These are phyloP conservation scores for Leccinum rimulosum DNA, from an alignment of 768 basidiomycete species.

Conservation along the genomic window DNA sequence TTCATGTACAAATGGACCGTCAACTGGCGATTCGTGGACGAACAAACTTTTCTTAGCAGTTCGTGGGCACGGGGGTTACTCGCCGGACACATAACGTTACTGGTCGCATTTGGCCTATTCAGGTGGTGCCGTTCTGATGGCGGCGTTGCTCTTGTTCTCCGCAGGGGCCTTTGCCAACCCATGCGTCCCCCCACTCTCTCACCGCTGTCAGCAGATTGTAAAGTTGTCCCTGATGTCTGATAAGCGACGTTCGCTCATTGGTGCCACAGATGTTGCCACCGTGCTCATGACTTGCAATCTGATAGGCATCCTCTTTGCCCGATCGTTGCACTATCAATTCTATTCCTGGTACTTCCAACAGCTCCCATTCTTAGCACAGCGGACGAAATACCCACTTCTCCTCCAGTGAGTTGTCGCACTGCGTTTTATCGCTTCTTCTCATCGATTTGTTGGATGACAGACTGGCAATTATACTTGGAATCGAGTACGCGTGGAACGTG, in stretches of 20 bases:
- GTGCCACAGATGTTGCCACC: conserved; percentile 65
- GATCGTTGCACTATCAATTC: conserved; percentile 97
- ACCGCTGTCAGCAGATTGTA: conserved; percentile 62
- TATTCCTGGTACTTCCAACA: conserved; percentile 97
- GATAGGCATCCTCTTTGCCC: conserved; percentile 87
- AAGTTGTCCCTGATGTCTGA: conserved; percentile 26
- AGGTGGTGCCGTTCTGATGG: conserved; percentile 79
- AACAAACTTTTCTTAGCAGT: conserved; percentile 69
- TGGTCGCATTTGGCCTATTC: conserved; percentile 65
- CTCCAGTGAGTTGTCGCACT: conserved; percentile 51
- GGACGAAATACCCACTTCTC: conserved; percentile 58
- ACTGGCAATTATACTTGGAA: conserved; percentile 51
- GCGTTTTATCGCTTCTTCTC: not conserved
- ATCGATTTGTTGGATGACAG: conserved; percentile 36
- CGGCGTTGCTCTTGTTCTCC: conserved; percentile 55
- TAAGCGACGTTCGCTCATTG: conserved; percentile 14
- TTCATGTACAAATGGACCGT: conserved; percentile 98
- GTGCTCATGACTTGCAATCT: conserved; percentile 89
- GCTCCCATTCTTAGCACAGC: conserved; percentile 79
- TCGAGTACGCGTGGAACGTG: conserved; percentile 88
- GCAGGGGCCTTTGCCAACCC: conserved; percentile 52
- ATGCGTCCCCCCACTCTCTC: conserved; percentile 43
- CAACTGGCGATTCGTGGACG: conserved; percentile 89
- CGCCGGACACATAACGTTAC: conserved; percentile 55
- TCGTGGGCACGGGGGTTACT: conserved; percentile 63